phyloP scores from a whole-genome alignment of 2,329 filamentous ascomycete genomes.

The Sporothrix humicola region DNA sequence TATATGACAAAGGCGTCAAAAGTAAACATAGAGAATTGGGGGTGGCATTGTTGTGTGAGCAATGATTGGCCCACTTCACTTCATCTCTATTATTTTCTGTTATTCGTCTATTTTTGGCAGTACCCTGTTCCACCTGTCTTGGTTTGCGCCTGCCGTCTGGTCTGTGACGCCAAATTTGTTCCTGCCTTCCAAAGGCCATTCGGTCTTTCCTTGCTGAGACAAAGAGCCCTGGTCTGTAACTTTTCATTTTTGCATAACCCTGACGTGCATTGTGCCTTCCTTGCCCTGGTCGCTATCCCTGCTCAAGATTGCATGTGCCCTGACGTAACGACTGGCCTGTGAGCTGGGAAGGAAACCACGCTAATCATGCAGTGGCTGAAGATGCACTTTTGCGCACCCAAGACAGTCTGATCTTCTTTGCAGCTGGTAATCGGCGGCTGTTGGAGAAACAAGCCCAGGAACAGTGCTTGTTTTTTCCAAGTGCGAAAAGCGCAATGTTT shows the following conservation, averaged over 20 bases:
- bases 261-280: neutral
- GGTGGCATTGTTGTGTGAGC: no score
- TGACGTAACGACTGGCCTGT: neutral
- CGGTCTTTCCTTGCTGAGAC: constrained; percentile 27
- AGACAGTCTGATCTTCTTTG: constrained; percentile 9
- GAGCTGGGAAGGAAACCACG: constrained; percentile 18
- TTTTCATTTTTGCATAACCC: neutral
- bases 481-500: neutral
- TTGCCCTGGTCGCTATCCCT: neutral
- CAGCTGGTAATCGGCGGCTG: constrained; percentile 17
- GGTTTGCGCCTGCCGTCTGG: neutral
- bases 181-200: neutral
- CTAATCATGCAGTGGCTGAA: constrained; percentile 28
- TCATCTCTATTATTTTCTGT: no score
- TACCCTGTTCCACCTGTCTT: neutral
- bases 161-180: constrained; percentile 12
- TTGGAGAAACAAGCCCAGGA: neutral
- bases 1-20: no score
- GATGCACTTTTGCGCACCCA: neutral
- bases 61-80: no score
- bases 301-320: neutral
- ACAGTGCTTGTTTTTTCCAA: neutral
- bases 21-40: no score
- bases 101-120: no score
- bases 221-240: constrained; percentile 30